Conservation (phyloP, 169 alveolate species). For the Theileria luwenshuni region DNA sequence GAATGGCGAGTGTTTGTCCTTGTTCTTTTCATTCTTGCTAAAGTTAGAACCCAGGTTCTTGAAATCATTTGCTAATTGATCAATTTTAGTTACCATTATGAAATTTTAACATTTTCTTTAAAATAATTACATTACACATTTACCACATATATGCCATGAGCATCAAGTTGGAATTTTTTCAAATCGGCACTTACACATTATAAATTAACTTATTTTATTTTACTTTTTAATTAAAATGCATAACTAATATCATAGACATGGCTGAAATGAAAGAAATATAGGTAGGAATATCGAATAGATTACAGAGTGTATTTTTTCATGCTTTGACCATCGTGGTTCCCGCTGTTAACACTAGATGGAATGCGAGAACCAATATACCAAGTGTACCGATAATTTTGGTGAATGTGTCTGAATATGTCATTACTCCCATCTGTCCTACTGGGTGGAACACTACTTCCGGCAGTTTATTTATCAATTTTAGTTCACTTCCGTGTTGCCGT, state of each 20-base stretch:
- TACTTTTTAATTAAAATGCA: not conserved
- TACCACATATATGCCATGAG: not conserved
- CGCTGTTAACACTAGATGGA: slow-evolving; percentile 38
- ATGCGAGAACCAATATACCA: slow-evolving; percentile 77
- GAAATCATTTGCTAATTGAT: slow-evolving; percentile 29
- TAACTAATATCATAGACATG: not conserved
- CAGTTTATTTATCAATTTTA: slow-evolving; percentile 70
- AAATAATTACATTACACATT: not conserved
- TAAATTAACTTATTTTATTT: no score
- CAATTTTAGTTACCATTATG: slow-evolving; percentile 29
- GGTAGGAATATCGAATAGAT: not conserved
- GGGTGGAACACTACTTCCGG: slow-evolving; percentile 79
- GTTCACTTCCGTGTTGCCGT: slow-evolving; percentile 64
- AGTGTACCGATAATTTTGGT: slow-evolving; percentile 82
- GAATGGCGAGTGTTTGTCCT: slow-evolving; percentile 11
- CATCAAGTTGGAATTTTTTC: not conserved
- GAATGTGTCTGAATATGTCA: slow-evolving; percentile 81
- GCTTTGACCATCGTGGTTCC: slow-evolving; percentile 65
- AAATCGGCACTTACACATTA: not conserved
- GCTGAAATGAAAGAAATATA: not conserved
- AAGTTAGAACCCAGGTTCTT: slow-evolving; percentile 3
- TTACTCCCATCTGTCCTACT: slow-evolving; percentile 76
- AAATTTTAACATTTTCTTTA: slow-evolving; percentile 11
- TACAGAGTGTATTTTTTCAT: not conserved
- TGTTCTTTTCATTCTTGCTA: not conserved